Percentiles rank a stretch among this genome's conserved stretches.
These are phyloP conservation scores for Diaporthe aspalathi DNA, from an alignment of 2,329 filamentous ascomycete genomes.

Conservation along the genomic window DNA sequence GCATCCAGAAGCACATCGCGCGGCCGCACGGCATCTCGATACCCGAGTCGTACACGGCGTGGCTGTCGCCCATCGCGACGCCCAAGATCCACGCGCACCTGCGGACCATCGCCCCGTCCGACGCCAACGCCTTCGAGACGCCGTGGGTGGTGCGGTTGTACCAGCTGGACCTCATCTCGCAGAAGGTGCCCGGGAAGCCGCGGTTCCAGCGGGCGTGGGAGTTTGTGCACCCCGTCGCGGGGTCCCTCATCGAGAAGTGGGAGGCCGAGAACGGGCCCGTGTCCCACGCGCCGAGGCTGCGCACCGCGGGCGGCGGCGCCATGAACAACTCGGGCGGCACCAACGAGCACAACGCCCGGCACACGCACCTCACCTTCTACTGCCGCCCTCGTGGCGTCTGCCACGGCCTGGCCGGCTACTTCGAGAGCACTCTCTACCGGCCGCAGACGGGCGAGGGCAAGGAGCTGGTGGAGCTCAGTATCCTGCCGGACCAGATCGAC, in stretches of 20 bases:
- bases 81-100: conserved; percentile 89
- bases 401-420: conserved; percentile 93
- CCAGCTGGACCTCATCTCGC: conserved; percentile 86
- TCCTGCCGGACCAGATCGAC: conserved; percentile 91
- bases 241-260: conserved; percentile 48
- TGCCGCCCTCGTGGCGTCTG: conserved; percentile 83
- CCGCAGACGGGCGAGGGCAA: conserved; percentile 55
- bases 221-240: conserved; percentile 80
- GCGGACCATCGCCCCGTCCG: conserved; percentile 67
- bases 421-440: conserved; percentile 93
- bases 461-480: conserved; percentile 85
- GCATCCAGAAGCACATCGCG: conserved; percentile 89
- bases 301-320: conserved; percentile 76
- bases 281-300: conserved; percentile 63
- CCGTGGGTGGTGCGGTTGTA: conserved; percentile 96
- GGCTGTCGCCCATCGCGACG: conserved; percentile 90
- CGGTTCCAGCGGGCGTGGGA: conserved; percentile 84
- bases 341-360: conserved; percentile 92
- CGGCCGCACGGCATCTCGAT: conserved; percentile 89
- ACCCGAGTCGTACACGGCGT: conserved; percentile 91
- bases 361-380: conserved; percentile 81
- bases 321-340: conserved; percentile 81
- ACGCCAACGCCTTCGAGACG: conserved; percentile 83
- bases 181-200: conserved; percentile 65
- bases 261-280: conserved; percentile 61